Evolutionary conservation across 306 rosid species (phyloP), one percentile per base, ranked within the genome.

Genomic region (Casuarina glauca): DNA sequence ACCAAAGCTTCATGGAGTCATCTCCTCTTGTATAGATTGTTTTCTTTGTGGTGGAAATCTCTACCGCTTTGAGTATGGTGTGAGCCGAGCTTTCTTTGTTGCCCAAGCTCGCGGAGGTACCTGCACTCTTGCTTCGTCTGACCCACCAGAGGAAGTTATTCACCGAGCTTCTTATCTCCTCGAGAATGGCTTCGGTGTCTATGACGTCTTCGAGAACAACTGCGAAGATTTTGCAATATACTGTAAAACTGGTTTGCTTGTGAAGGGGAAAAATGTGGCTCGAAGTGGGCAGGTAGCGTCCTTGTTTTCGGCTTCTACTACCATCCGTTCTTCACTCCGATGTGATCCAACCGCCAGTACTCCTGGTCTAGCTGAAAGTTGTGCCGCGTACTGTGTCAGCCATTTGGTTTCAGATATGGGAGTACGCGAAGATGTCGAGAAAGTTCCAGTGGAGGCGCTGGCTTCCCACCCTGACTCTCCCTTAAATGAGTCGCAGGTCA

Each of bases 171-270:
- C 61, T 46, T 89, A 71, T 79, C 97, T 92, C 70, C 93, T 83
- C 45, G 72, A 87, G 43, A 90, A 88, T 44, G 97, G 97, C 57
- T 92, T 92, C 69, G 95, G 93, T 3, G 68, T 35, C 76, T 90
- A 88, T 71, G 3, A 87, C 69, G 51, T 84, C 20, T 88, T 86
- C 84, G 87, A 82, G 79, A 92, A 90, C 69, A 94, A 92, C 80
- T 90, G 97, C 44, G 92, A 94, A 75, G 90, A 92, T 81, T 94
- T 92, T 52, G 95, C 97, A 2, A 83, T 90, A 61, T 94, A 94
- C 81, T 94, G 97, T 83, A 94, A 94, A 81, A 94, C 97, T 7
- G 93, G 93, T 0, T 74, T 92, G 84, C 90, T 88, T 38, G 81
- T 84, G 39, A 68, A 82, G 9, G 44, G 41, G 67, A 79, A 77